phyloP scores from a whole-genome alignment of 805 yeast genomes.

The Yarrowia hollandica region DNA sequence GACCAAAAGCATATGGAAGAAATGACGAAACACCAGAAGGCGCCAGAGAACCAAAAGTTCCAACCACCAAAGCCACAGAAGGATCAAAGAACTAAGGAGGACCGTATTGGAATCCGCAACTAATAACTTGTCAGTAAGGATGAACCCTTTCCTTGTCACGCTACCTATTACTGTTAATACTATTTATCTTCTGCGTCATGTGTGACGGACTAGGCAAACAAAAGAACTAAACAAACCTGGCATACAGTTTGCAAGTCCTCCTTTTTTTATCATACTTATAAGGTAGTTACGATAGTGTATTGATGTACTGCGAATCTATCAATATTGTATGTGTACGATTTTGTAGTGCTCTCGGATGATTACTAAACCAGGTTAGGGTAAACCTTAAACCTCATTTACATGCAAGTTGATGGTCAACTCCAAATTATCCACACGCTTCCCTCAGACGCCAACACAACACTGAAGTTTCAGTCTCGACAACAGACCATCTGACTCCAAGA shows the following conservation, averaged over 20 bases:
- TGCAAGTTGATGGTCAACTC: constrained; percentile 1
- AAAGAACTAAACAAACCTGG: too few species aligned
- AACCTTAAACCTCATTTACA: not conserved
- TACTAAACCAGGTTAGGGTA: constrained; percentile 10
- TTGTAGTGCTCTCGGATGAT: too few species aligned
- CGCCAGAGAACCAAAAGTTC: constrained; percentile 3
- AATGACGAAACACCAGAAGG: constrained; percentile 30
- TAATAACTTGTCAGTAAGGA: too few species aligned
- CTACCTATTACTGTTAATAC: not conserved
- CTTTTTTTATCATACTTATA: too few species aligned
- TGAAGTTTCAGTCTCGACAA: not conserved
- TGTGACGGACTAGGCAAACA: too few species aligned
- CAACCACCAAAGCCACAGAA: constrained; percentile 18
- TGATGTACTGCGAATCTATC: too few species aligned
- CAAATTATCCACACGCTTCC: constrained; percentile 11
- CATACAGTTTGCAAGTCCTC: too few species aligned
- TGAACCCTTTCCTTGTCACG: not conserved
- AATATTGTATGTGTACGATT: too few species aligned
- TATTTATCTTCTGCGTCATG: not conserved
- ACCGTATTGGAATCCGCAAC: constrained; percentile 26
- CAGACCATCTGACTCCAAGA: constrained; percentile 1
- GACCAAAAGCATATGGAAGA: constrained; percentile 36
- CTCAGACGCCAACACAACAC: not conserved
- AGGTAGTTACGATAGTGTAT: too few species aligned
- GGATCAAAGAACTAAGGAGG: constrained; percentile 29